Base-by-base conservation (phyloP, 1,284 basidiomycete species). In the Ceratobasidium sp. region DNA sequence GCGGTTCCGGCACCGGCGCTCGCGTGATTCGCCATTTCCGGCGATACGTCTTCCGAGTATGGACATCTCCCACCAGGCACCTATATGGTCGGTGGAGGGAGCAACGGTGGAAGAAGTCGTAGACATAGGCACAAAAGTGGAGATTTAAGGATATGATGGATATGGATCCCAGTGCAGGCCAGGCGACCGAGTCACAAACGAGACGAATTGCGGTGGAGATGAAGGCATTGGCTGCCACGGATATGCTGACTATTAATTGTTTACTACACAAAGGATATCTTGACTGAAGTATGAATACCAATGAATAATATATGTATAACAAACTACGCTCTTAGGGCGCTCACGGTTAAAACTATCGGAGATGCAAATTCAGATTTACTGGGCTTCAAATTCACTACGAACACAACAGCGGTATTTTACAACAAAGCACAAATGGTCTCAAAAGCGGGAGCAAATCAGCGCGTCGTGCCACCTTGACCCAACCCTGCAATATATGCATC, bases 21-120 rank as follows among this genome's bases (percentile, higher is more conserved):
- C 30, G 32, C 5, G 53, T 57, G 23, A 57, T 57, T 34, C 62
- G 62, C 62, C 9, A 53, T 43, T 3, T 52, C 48, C 10, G 62
- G 62, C 14, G 62, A 67, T 21, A 48, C 62, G 1, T 9, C 10
- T 2, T 53, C 48, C 8, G 62, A 67, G 50, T 67, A 36, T 41
- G 43, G 62, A 3, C 62, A 67, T 41, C 41, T 67, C n/a, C 62
- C 62, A n/a, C 62, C 62, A 18, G 62, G 62, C 10, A 67, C 62
- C 8, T 67, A 67, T 30, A 67, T 53, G 62, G 21, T 67, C 50
- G 28, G n/a, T n/a, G n/a, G 32, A 12, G 48, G 32, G 36, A 67
- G 34, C 21, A 53, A 34, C 46, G 14, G 34, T 1, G 16, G 46
- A 12, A 46, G 18, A 50, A 26, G 36, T 16, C 61, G 26, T 5